Evolutionary conservation across 2,329 filamentous ascomycete species (phyloP).

Genomic region (Thielaviopsis euricoi): DNA sequence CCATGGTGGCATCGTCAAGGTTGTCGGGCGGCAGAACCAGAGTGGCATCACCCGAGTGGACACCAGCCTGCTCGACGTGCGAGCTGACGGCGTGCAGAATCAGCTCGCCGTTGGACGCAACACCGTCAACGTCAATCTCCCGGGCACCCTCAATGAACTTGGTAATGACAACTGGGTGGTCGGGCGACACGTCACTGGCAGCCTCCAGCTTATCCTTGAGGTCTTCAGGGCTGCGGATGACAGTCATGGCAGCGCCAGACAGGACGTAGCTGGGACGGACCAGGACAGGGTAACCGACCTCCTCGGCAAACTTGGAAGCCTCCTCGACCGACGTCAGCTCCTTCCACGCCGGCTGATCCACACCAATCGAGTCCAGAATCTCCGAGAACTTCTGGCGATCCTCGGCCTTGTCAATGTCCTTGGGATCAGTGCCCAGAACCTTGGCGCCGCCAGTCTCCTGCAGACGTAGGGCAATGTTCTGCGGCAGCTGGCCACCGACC

Average conservation of each 20-base stretch:
- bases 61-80: constrained; percentile 92
- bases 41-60: constrained; percentile 94
- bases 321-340: constrained; percentile 81
- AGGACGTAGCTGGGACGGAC: constrained; percentile 92
- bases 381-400: constrained; percentile 97
- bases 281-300: constrained; percentile 84
- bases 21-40: constrained; percentile 75
- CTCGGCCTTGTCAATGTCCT: constrained; percentile 94
- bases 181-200: constrained; percentile 77
- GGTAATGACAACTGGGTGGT: constrained; percentile 94
- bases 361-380: constrained; percentile 88
- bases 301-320: constrained; percentile 70
- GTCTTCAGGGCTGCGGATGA: constrained; percentile 75
- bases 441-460: constrained; percentile 84
- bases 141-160: constrained; percentile 96
- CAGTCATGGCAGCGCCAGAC: constrained; percentile 95
- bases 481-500: constrained; percentile 86
- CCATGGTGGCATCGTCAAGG: constrained; percentile 62
- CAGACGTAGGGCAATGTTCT: constrained; percentile 90
- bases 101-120: constrained; percentile 71
- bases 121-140: constrained; percentile 93
- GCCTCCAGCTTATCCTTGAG: constrained; percentile 90
- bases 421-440: constrained; percentile 79
- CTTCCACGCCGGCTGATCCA: constrained; percentile 96
- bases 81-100: constrained; percentile 86